Base-by-base conservation (phyloP, 169 alveolate genomes). In the Amoebophrya sp. region DNA sequence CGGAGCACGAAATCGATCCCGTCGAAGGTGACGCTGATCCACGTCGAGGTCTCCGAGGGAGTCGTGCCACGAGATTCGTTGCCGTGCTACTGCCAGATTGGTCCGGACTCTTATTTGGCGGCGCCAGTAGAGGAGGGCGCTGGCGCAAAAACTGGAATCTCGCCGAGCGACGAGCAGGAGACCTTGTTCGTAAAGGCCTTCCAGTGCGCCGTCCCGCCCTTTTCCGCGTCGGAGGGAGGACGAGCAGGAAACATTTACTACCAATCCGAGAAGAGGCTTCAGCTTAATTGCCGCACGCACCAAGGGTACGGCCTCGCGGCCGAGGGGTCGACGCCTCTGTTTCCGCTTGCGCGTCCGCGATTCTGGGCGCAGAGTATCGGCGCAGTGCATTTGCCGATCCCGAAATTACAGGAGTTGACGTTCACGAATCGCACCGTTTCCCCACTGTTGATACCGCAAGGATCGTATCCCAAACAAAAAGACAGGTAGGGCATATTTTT, bases 81-180 rank as follows among this genome's bases (percentile, higher is more conserved):
- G 83, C 83, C 83, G 83, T 66, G 83, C 83, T 66, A 25, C 83
- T 66, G 83, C 35, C 83, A 66, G 35, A n/a, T 66, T 1, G 83
- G 83, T 1, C 35, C 10, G 83, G 83, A 66, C 10, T 66, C 18
- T 2, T 66, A 66, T 25, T 2, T 1, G 32, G 83, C 83, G 83
- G 39, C 1, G 83, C 83, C 83, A 25, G 35, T 66, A 3, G 39
- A 41, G 54, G 54, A 12, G 54, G 54, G n/a, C n/a, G n/a, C n/a
- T n/a, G n/a, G n/a, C n/a, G n/a, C n/a, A n/a, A n/a, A n/a, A n/a
- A n/a, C 29, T 47, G 66, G 66, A 18, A 47, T 47, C 18, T 47
- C 66, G 66, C 7, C 32, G 83, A 25, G 18, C 83, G 83, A 1
- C 38, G 83, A 66, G 10, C 10, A 66, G 39, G 2, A 1, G 83